phyloP scores from a whole-genome alignment of 2,329 filamentous ascomycete genomes.

The Fusarium pseudocircinatum region DNA sequence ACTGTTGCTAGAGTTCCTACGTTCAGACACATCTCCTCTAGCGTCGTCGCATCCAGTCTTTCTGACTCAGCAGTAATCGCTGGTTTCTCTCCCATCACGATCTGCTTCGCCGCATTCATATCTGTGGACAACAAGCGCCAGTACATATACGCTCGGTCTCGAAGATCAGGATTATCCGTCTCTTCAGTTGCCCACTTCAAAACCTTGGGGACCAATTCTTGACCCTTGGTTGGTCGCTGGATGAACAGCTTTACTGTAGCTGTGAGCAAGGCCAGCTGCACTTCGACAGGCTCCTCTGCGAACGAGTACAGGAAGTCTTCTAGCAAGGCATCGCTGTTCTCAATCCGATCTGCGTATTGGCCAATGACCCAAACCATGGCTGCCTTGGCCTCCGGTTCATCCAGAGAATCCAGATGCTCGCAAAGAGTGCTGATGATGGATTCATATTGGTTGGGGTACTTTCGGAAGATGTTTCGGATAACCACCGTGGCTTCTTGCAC shows the following conservation, averaged over 20 bases:
- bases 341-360: constrained; percentile 95
- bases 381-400: constrained; percentile 97
- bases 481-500: constrained; percentile 99
- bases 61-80: constrained; percentile 96
- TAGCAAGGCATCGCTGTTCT: constrained; percentile 92
- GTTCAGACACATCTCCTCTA: constrained; percentile 97
- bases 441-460: constrained; percentile 99
- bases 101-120: constrained; percentile 82
- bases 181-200: constrained; percentile 99
- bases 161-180: constrained; percentile 97
- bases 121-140: constrained; percentile 96
- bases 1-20: constrained; percentile 96
- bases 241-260: constrained; percentile 99
- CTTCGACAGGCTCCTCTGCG: constrained; percentile 92
- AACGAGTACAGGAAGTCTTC: constrained; percentile 97
- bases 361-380: constrained; percentile 99
- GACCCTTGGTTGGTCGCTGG: constrained; percentile 92
- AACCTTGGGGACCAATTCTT: constrained; percentile 91
- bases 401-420: constrained; percentile 93
- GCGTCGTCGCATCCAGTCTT: constrained; percentile 86
- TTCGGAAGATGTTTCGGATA: constrained; percentile 98
- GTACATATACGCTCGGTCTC: constrained; percentile 98
- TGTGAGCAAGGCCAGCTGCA: constrained; percentile 92
- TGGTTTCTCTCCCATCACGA: constrained; percentile 98
- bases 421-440: constrained; percentile 96